Percentiles rank a stretch among this genome's conserved stretches.
These are phyloP conservation scores for Eucalyptus virginea DNA, from an alignment of 345 rosid species.

Conservation along the genomic window DNA sequence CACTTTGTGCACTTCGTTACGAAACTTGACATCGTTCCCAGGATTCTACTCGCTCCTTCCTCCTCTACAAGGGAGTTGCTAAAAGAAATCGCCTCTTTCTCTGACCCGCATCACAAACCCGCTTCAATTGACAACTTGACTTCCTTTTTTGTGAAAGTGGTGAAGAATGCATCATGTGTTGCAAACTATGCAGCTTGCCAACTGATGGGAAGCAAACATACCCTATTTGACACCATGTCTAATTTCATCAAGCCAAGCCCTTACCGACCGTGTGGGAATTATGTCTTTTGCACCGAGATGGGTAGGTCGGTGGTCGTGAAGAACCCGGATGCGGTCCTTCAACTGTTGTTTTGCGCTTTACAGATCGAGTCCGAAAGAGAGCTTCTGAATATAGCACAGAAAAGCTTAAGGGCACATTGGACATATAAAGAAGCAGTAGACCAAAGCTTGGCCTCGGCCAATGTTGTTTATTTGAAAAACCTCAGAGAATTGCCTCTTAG, in stretches of 20 bases:
- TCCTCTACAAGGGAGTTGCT: conserved; percentile 13
- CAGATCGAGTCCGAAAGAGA: neutral
- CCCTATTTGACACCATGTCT: conserved; percentile 34
- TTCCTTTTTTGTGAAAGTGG: conserved; percentile 5
- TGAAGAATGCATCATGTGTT: conserved; percentile 39
- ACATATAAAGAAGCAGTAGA: neutral
- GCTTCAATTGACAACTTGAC: neutral
- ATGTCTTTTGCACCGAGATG: neutral
- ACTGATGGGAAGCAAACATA: conserved; percentile 49
- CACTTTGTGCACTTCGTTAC: conserved; percentile 50
- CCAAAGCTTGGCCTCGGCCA: conserved; percentile 1
- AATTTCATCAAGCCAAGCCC: conserved; percentile 57
- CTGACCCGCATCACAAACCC: neutral
- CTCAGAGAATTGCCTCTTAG: conserved; percentile 22
- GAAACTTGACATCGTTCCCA: conserved; percentile 63
- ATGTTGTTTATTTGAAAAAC: conserved; percentile 1
- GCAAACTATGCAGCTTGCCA: conserved; percentile 48
- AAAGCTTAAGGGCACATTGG: neutral
- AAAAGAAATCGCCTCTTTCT: conserved; percentile 7
- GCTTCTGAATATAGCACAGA: neutral
- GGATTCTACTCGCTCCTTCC: conserved; percentile 45
- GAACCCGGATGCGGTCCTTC: neutral
- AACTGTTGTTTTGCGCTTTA: neutral
- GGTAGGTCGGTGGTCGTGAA: neutral
- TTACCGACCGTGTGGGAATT: conserved; percentile 18